These are phyloP conservation scores for Psilocybe subaeruginosa DNA, from an alignment of 768 basidiomycete genomes.

Conservation along the genomic window DNA sequence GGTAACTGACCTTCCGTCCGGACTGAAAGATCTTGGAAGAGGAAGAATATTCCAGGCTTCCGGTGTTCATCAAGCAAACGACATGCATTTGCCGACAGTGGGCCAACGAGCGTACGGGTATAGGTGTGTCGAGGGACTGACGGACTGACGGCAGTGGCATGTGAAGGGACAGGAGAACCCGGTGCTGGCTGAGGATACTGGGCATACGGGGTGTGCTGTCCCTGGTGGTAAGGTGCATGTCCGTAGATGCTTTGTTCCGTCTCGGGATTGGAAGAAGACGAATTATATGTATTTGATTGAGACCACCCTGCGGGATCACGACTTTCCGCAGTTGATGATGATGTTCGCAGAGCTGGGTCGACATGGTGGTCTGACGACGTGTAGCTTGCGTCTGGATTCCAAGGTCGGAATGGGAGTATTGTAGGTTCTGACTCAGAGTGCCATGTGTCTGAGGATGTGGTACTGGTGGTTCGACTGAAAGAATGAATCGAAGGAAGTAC, in stretches of 20 bases:
- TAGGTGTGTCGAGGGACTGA: slow-evolving; percentile 71
- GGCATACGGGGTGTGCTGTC: slow-evolving; percentile 13
- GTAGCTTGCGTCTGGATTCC: slow-evolving; percentile 46
- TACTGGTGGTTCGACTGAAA: slow-evolving; percentile 42
- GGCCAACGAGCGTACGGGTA: slow-evolving; percentile 89
- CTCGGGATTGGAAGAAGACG: slow-evolving; percentile 12
- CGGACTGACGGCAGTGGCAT: slow-evolving; percentile 33
- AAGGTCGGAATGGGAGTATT: slow-evolving; percentile 50
- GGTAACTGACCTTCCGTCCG: slow-evolving; percentile 77
- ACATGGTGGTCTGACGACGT: slow-evolving; percentile 34
- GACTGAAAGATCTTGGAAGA: slow-evolving; percentile 93
- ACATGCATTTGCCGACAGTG: slow-evolving; percentile 85
- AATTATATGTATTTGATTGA: slow-evolving; percentile 19
- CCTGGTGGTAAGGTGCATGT: slow-evolving; percentile 15
- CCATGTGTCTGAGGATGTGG: slow-evolving; percentile 33
- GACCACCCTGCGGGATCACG: slow-evolving; percentile 39
- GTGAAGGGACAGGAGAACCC: slow-evolving; percentile 33
- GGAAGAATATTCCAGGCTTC: slow-evolving; percentile 88
- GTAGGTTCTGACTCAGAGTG: slow-evolving; percentile 29
- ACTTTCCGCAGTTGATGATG: slow-evolving; percentile 36
- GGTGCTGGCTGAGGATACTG: slow-evolving; percentile 22
- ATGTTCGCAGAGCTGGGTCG: slow-evolving; percentile 42
- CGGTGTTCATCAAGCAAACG: slow-evolving; percentile 85
- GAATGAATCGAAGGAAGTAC: slow-evolving; percentile 58
- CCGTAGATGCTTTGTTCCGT: slow-evolving; percentile 15